These are phyloP conservation scores for Acmispon strigosus DNA, from an alignment of 306 rosid genomes.

Conservation along the genomic window DNA sequence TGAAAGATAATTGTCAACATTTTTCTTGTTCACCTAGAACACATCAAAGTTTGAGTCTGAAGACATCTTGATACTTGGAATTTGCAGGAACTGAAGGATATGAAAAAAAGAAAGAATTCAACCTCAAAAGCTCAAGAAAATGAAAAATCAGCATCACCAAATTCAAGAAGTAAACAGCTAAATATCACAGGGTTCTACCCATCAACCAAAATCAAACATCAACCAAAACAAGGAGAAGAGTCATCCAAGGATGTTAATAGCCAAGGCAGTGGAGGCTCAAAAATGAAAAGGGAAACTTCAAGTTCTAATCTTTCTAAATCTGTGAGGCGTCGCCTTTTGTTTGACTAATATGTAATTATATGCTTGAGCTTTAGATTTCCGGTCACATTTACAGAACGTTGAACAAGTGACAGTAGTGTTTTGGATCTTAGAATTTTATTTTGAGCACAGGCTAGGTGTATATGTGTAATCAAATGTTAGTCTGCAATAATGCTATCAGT, in stretches of 20 bases:
- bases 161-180: constrained; percentile 35
- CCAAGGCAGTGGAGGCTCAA: constrained; percentile 27
- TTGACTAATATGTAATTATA: constrained; percentile 31
- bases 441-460: not conserved
- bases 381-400: not conserved
- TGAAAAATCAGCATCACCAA: constrained; percentile 34
- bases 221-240: constrained; percentile 34
- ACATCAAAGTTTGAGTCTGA: not conserved
- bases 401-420: constrained; percentile 1
- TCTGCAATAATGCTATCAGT: not conserved
- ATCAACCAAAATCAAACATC: constrained; percentile 41
- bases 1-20: not conserved
- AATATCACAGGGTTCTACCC: constrained; percentile 71
- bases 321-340: constrained; percentile 80
- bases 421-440: not conserved
- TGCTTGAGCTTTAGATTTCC: not conserved
- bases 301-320: constrained; percentile 55
- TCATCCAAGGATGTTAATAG: constrained; percentile 17
- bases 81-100: constrained; percentile 53
- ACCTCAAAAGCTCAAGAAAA: constrained; percentile 28
- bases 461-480: not conserved
- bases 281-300: constrained; percentile 38
- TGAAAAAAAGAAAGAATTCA: constrained; percentile 37
- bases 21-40: not conserved
- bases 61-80: constrained; percentile 18